phyloP scores from a whole-genome alignment of 2,329 filamentous ascomycete species.

The Stachybotrys echinatus region DNA sequence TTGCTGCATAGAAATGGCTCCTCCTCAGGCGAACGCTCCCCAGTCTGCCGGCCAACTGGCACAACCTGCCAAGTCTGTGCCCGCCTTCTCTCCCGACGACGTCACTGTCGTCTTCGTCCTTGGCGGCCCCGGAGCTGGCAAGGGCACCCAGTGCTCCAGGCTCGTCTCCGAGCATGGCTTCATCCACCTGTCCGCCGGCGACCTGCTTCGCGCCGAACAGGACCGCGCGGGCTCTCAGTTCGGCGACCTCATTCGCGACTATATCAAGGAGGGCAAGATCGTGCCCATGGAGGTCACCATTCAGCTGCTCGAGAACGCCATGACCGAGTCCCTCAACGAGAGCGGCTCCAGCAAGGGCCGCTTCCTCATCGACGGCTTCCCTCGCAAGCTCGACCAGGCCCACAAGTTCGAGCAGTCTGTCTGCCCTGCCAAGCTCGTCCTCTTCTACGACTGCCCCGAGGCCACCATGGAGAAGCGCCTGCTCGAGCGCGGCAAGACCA shows the following conservation, averaged over 20 bases:
- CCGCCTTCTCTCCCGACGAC: slow-evolving; percentile 68
- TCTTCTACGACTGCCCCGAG: slow-evolving; percentile 95
- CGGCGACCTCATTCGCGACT: slow-evolving; percentile 84
- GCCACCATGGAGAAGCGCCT: slow-evolving; percentile 79
- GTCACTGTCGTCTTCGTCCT: slow-evolving; percentile 97
- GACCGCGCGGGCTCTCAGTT: slow-evolving; percentile 81
- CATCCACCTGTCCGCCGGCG: slow-evolving; percentile 87
- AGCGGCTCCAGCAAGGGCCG: slow-evolving; percentile 49
- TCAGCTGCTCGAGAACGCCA: slow-evolving; percentile 87
- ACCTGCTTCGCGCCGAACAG: slow-evolving; percentile 91
- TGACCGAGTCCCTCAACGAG: slow-evolving; percentile 62
- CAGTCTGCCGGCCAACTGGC: slow-evolving; percentile 23
- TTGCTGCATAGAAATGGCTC: slow-evolving; percentile 7
- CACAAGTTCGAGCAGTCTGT: slow-evolving; percentile 88
- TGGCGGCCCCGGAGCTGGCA: slow-evolving; percentile 90
- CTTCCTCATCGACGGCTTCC: slow-evolving; percentile 82
- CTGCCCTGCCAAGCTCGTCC: slow-evolving; percentile 74
- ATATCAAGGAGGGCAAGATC: slow-evolving; percentile 92
- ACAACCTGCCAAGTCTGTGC: slow-evolving; percentile 48
- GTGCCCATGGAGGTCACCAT: slow-evolving; percentile 99
- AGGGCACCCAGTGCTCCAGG: slow-evolving; percentile 90
- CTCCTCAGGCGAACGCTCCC: too few relatives aligned
- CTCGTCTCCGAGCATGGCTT: slow-evolving; percentile 87
- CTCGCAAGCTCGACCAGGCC: slow-evolving; percentile 95
- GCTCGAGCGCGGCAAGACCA: slow-evolving; percentile 87